These are phyloP conservation scores for Entelexis paramagnoliae DNA, from an alignment of 1,139 yeast genomes.

Conservation along the genomic window DNA sequence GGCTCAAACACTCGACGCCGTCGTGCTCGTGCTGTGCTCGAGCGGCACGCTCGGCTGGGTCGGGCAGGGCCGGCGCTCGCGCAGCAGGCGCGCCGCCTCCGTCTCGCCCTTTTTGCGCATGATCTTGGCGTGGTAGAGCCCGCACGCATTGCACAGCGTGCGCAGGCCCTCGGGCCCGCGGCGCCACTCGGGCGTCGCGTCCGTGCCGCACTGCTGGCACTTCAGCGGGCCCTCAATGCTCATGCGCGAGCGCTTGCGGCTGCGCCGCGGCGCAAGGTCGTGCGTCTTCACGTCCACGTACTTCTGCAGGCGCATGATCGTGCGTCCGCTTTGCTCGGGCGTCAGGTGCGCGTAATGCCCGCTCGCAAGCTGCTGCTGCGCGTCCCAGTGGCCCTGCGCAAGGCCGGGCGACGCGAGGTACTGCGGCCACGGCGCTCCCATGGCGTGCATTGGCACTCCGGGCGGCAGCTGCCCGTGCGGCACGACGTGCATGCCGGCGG, in stretches of 20 bases:
- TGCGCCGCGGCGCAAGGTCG: not conserved
- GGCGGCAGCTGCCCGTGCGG: not conserved
- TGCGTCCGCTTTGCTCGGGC: not conserved
- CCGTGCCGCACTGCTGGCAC: conserved; percentile 66
- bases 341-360: not conserved
- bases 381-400: not conserved
- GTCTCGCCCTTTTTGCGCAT: conserved; percentile 57
- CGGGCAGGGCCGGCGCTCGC: conserved; percentile 23
- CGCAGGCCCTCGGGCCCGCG: conserved; percentile 80
- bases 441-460: not conserved
- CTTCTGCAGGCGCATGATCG: conserved; percentile 5
- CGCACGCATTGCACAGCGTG: conserved; percentile 84
- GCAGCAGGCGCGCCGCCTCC: conserved; percentile 44
- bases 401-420: not conserved
- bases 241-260: conserved; percentile 4
- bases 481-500: not conserved
- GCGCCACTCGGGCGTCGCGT: conserved; percentile 87
- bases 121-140: conserved; percentile 67
- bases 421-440: not conserved
- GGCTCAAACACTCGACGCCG: too few species aligned
- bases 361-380: not conserved
- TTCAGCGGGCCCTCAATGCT: conserved; percentile 16
- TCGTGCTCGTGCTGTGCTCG: not conserved
- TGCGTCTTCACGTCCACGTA: not conserved
- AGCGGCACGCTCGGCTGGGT: not conserved